Conservation (phyloP, 2,329 filamentous ascomycete genomes). For the Colletotrichum tabaci region DNA sequence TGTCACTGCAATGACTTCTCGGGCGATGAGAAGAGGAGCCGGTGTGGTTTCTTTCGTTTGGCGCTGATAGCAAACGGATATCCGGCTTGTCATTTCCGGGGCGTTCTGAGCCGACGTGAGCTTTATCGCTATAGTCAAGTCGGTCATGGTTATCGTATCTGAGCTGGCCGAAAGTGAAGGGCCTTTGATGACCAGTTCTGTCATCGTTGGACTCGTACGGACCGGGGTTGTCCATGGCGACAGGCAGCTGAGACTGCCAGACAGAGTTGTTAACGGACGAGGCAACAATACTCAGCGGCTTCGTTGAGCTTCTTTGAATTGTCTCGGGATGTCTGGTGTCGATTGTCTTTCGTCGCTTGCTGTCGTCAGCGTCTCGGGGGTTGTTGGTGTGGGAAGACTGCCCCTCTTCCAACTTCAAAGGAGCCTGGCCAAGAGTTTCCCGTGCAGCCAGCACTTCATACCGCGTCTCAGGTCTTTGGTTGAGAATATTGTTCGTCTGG, state of each 20-base stretch:
- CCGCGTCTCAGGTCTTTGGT: neutral
- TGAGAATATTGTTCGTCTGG: neutral
- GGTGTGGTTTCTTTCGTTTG: neutral
- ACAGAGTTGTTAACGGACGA: no score
- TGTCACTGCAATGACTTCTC: neutral
- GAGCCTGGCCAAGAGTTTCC: neutral
- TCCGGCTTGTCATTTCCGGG: neutral
- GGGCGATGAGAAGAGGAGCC: neutral
- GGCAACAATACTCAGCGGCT: neutral
- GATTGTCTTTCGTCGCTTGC: neutral
- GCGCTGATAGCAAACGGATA: neutral
- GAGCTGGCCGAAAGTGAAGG: neutral
- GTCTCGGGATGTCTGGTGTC: neutral
- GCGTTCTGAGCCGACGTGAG: neutral
- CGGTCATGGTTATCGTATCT: neutral
- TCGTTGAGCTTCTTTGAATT: neutral
- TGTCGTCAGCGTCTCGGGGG: neutral
- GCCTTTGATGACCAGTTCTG: neutral
- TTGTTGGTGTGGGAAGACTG: neutral
- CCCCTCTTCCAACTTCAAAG: neutral
- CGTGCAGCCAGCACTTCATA: neutral
- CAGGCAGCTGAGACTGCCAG: neutral
- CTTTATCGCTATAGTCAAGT: neutral
- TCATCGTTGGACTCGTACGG: neutral
- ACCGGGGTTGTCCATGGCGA: neutral